Conservation (phyloP, 2,329 filamentous ascomycete genomes). For the Hirsutella minnesotensis region DNA sequence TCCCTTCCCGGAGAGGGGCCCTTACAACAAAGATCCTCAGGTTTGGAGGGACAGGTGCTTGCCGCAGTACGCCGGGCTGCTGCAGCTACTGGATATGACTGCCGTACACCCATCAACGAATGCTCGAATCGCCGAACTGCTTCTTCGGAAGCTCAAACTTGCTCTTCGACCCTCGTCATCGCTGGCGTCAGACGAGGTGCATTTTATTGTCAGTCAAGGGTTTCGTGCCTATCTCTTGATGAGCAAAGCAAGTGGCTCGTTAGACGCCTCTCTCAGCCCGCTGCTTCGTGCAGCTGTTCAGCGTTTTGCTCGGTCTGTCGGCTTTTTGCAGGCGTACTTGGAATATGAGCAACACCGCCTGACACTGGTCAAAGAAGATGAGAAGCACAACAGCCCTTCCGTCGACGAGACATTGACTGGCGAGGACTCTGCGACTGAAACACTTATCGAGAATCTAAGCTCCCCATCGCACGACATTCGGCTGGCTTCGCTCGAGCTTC, state of each 20-base stretch:
- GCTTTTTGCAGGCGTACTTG: slow-evolving; percentile 53
- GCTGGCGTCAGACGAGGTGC: slow-evolving; percentile 49
- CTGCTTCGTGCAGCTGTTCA: slow-evolving; percentile 54
- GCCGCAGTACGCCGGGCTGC: slow-evolving; percentile 55
- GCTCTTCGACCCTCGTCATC: slow-evolving; percentile 50
- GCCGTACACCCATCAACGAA: slow-evolving; percentile 54
- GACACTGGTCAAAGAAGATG: slow-evolving; percentile 4
- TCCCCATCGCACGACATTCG: slow-evolving; percentile 66
- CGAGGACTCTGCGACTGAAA: slow-evolving; percentile 48
- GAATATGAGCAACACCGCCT: slow-evolving; percentile 36
- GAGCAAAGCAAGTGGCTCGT: slow-evolving; percentile 42
- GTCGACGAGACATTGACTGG: slow-evolving; percentile 32
- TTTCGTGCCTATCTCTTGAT: slow-evolving; percentile 62
- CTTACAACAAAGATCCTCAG: slow-evolving; percentile 49
- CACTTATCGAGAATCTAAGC: slow-evolving; percentile 62
- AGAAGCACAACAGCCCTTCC: slow-evolving; percentile 20
- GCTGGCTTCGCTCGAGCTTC: slow-evolving; percentile 58
- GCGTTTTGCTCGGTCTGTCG: slow-evolving; percentile 50
- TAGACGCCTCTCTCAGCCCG: slow-evolving; percentile 51
- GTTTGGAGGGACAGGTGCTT: slow-evolving; percentile 52
- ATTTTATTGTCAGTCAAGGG: slow-evolving; percentile 63
- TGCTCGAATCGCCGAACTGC: slow-evolving; percentile 51
- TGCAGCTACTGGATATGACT: slow-evolving; percentile 50
- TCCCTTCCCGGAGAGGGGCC: slow-evolving; percentile 51
- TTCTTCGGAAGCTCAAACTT: slow-evolving; percentile 54